Base-by-base conservation (phyloP, 164 flowering plant species). In the Cinnamomum chago region DNA sequence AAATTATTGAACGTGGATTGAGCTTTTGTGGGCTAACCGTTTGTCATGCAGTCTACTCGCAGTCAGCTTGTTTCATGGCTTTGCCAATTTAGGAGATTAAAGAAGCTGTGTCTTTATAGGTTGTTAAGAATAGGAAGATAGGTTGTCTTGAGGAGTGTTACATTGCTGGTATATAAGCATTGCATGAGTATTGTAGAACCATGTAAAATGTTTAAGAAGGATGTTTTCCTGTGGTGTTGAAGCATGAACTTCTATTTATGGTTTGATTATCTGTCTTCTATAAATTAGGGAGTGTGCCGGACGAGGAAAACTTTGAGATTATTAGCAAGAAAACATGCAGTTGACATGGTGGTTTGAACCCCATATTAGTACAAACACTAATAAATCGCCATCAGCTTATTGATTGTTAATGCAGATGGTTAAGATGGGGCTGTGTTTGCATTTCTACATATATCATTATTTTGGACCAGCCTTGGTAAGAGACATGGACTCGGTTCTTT, bases 311-410 rank as follows among this genome's bases (percentile, higher is more conserved):
- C 33, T 84, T 80, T 71, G 65, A 80, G 70, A 73, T 84, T 47
- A 84, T 86, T 86, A 73, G 71, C 77, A 83, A 75, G 77, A 82
- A 80, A 58, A 78, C 83, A 50, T 83, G 88, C 51, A 33, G 50
- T 9, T 83, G 86, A 1, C 81, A 84, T 78, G 80, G 70, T 81
- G 80, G 77, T 60, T 81, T 83, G 17, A 84, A 79, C 62, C 78
- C 86, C 55, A 79, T 82, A 2, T 69, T 86, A 55, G 77, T 86
- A 17, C 88, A 86, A 78, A 87, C 77, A 76, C 58, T 75, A 70
- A 67, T 50, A 80, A 86, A 67, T 84, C 83, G 82, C 82, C 81
- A 67, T 74, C 76, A 65, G 84, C 89, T 2, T 80, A 83, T 78
- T 73, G 62, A 17, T 76, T 86, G 74, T 65, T 79, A 75, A 73